Evolutionary conservation across 148 eudicot species (phyloP).

Genomic region (Agrostemma githago): DNA sequence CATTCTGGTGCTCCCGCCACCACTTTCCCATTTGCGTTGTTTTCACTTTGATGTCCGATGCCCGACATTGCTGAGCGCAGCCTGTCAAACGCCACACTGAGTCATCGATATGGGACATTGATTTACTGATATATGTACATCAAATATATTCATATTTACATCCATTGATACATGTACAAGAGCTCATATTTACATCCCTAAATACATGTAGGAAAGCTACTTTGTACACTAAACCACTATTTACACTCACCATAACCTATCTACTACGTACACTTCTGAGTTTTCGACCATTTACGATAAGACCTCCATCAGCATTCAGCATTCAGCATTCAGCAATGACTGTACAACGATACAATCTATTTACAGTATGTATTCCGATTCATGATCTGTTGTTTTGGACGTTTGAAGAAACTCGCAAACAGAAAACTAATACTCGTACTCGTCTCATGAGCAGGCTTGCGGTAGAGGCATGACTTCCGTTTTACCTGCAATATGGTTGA

Average conservation of each 20-base stretch:
- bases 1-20: slow-evolving; percentile 20
- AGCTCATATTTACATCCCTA: slow-evolving; percentile 11
- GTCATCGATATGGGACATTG: no score
- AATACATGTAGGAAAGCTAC: slow-evolving; percentile 13
- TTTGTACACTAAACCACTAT: slow-evolving; percentile 16
- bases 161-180: slow-evolving; percentile 14
- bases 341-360: not conserved
- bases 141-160: slow-evolving; percentile 8
- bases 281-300: no score
- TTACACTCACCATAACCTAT: slow-evolving; percentile 3
- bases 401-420: slow-evolving; percentile 56
- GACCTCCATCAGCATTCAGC: not conserved
- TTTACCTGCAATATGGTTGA: slow-evolving; percentile 49
- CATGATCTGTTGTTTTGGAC: slow-evolving; percentile 20
- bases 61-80: slow-evolving; percentile 1
- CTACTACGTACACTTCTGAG: not conserved
- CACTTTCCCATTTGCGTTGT: not conserved
- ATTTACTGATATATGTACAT: no score
- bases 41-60: slow-evolving; percentile 1
- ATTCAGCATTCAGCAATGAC: not conserved
- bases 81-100: not conserved
- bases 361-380: slow-evolving; percentile 18
- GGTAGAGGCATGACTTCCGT: slow-evolving; percentile 31
- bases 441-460: slow-evolving; percentile 48
- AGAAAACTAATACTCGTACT: slow-evolving; percentile 51